These are phyloP conservation scores for Pythium utonaiense DNA, from an alignment of 352 stramenopile species.

Conservation along the genomic window DNA sequence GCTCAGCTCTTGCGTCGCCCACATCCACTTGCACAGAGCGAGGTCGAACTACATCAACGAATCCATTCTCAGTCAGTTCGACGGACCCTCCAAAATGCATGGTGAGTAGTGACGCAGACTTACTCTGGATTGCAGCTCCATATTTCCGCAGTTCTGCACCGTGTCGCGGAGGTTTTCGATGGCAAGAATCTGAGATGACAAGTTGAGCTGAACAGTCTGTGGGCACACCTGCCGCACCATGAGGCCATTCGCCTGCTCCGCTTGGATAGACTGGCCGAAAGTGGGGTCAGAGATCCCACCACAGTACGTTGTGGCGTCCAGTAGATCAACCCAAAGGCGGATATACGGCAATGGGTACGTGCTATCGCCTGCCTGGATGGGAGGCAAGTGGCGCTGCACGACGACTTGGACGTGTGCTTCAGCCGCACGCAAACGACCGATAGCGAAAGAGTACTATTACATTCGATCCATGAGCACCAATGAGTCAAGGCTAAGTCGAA, in stretches of 20 bases:
- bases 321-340: constrained; percentile 47
- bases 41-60: constrained; percentile 51
- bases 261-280: constrained; percentile 5
- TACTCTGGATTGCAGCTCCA: constrained; percentile 59
- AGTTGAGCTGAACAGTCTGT: constrained; percentile 45
- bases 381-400: constrained; percentile 44
- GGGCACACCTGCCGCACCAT: constrained; percentile 43
- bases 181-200: constrained; percentile 40
- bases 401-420: constrained; percentile 55
- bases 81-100: neutral
- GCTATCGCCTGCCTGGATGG: constrained; percentile 17
- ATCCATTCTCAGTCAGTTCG: neutral
- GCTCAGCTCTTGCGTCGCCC: constrained; percentile 48
- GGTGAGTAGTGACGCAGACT: neutral
- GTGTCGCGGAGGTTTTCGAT: constrained; percentile 39
- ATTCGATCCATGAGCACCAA: neutral
- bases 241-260: constrained; percentile 1
- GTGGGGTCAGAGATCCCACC: constrained; percentile 26
- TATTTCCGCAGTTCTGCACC: constrained; percentile 43
- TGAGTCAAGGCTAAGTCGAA: neutral
- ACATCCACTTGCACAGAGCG: constrained; percentile 69
- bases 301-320: constrained; percentile 54
- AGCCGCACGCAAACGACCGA: constrained; percentile 47
- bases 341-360: constrained; percentile 54
- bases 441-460: constrained; percentile 51